These are phyloP conservation scores for Hypoxylon sp. DNA, from an alignment of 2,329 filamentous ascomycete genomes.

Conservation along the genomic window DNA sequence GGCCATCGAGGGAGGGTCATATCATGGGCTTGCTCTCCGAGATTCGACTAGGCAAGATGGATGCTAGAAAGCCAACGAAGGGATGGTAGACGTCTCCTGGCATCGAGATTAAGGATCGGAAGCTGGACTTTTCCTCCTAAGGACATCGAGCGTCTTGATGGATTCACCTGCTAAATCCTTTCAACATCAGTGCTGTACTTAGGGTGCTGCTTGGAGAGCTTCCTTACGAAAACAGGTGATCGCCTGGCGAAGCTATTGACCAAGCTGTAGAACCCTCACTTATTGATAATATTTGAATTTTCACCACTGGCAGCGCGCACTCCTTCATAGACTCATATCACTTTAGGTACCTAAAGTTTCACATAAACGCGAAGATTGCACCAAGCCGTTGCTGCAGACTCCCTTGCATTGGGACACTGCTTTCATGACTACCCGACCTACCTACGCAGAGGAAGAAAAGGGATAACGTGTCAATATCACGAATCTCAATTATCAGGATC, in stretches of 20 bases:
- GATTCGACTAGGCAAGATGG: neutral
- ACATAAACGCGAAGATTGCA: constrained; percentile 2
- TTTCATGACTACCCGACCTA: neutral
- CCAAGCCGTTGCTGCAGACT: neutral
- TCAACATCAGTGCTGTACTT: neutral
- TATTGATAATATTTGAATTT: neutral
- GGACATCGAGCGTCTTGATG: neutral
- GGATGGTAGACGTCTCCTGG: neutral
- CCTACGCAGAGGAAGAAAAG: neutral
- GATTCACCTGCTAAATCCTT: neutral
- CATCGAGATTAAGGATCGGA: neutral
- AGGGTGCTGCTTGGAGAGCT: neutral
- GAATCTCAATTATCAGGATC: constrained; percentile 10
- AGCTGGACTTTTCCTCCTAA: neutral
- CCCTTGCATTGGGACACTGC: constrained; percentile 3
- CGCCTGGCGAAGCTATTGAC: neutral
- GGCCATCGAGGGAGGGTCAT: neutral
- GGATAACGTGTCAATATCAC: constrained; percentile 12
- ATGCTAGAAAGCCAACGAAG: constrained; percentile 8
- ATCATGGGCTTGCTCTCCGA: constrained; percentile 12
- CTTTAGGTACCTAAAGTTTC: neutral
- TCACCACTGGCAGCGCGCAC: neutral
- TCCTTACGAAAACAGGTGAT: neutral
- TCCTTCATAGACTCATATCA: neutral
- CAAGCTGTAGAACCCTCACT: neutral